Evolutionary conservation across 192 early-diverging fungal species (phyloP).

Genomic region (Fimicolochytrium jonesii): DNA sequence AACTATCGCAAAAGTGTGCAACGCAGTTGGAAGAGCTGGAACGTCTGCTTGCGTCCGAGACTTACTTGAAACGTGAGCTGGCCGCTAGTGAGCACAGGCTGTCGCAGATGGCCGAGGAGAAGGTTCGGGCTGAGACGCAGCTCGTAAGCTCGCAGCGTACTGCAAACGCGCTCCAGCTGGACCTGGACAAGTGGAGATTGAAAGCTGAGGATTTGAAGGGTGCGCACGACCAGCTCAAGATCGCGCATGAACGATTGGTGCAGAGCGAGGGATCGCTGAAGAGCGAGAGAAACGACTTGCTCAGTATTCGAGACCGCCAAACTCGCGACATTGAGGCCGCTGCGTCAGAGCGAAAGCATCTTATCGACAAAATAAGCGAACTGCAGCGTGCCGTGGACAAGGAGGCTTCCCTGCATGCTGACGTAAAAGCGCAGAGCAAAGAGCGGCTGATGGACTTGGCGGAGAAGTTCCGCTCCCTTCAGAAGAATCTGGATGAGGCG

Average conservation of each 20-base stretch:
- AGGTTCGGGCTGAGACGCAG: slow-evolving; percentile 20
- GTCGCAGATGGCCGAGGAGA: slow-evolving; percentile 18
- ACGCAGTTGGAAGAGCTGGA: slow-evolving; percentile 36
- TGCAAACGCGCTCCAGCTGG: slow-evolving; percentile 13
- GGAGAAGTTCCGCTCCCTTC: slow-evolving; percentile 42
- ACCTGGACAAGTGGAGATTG: slow-evolving; percentile 21
- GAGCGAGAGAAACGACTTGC: slow-evolving; percentile 23
- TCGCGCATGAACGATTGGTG: too few species aligned
- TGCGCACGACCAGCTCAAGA: background rate
- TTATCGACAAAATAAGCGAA: slow-evolving; percentile 34
- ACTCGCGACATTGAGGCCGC: slow-evolving; percentile 18
- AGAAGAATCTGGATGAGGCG: slow-evolving; percentile 29
- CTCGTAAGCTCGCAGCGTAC: slow-evolving; percentile 22
- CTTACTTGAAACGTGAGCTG: slow-evolving; percentile 35
- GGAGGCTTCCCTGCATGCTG: slow-evolving; percentile 27
- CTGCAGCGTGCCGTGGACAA: slow-evolving; percentile 23
- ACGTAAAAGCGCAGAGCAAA: slow-evolving; percentile 37
- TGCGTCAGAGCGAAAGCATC: slow-evolving; percentile 17
- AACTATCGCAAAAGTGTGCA: slow-evolving; percentile 14
- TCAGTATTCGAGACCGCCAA: background rate
- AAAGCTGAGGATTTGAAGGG: slow-evolving; percentile 8
- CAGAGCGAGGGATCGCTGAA: background rate
- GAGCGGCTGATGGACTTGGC: slow-evolving; percentile 35
- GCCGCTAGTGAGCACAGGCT: background rate
- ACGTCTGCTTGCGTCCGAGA: slow-evolving; percentile 28